A percentile compares a stretch with the other conserved stretches of the same genome.
These are phyloP conservation scores for Climacium dendroides DNA, from an alignment of 225 moss, liverwort and hornwort genomes.

Conservation along the genomic window DNA sequence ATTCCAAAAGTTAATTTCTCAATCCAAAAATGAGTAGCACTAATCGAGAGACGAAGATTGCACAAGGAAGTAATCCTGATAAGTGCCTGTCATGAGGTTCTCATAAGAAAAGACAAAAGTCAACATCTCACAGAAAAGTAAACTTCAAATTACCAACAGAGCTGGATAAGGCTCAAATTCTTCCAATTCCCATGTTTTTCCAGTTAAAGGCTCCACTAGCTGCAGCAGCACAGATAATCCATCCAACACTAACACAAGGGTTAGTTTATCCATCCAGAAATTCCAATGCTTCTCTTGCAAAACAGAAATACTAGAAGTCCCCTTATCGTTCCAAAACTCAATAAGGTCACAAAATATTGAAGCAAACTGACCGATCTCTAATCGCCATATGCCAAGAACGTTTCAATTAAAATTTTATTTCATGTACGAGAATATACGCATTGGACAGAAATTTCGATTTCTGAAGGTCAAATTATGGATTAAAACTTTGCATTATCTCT, in stretches of 20 bases:
- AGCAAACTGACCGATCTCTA: not conserved
- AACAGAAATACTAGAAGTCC: not conserved
- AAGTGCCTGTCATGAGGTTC: not conserved
- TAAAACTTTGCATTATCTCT: not conserved
- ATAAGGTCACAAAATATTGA: not conserved
- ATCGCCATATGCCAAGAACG: not conserved
- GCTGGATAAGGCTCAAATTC: slow-evolving; percentile 53
- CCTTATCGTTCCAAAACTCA: not conserved
- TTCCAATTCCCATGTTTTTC: slow-evolving; percentile 48
- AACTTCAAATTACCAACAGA: slow-evolving; percentile 37
- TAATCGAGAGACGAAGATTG: not conserved
- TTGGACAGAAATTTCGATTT: not conserved
- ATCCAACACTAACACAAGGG: not conserved
- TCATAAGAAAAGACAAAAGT: not conserved
- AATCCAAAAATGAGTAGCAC: not conserved
- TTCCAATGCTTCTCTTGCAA: not conserved
- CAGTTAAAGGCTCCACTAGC: slow-evolving; percentile 67
- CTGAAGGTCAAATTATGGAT: not conserved
- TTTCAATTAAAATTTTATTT: not conserved
- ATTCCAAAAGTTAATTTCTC: not conserved
- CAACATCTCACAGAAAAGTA: not conserved
- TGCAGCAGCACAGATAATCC: slow-evolving; percentile 15
- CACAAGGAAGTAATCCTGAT: not conserved
- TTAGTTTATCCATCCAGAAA: not conserved
- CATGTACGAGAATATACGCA: not conserved